Conservation (phyloP, 345 rosid genomes). For the Euclidium syriacum region DNA sequence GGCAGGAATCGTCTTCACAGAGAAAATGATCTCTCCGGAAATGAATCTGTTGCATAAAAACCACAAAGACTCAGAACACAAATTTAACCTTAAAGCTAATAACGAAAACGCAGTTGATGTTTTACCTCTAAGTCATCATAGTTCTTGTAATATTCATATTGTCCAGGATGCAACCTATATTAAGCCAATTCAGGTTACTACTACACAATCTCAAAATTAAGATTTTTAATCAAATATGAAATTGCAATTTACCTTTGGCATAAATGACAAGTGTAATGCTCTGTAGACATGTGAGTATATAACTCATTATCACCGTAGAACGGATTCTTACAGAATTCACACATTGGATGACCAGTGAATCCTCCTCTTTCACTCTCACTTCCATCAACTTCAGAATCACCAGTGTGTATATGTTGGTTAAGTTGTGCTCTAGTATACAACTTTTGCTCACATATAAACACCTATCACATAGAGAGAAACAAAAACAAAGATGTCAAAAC, state of each 20-base stretch:
- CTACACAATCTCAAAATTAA: not conserved
- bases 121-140: constrained; percentile 92
- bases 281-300: constrained; percentile 86
- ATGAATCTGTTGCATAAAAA: constrained; percentile 63
- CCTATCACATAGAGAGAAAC: constrained; percentile 34
- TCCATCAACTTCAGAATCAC: constrained; percentile 96
- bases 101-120: not conserved
- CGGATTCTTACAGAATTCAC: constrained; percentile 82
- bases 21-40: constrained; percentile 83
- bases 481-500: not conserved
- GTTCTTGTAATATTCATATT: constrained; percentile 76
- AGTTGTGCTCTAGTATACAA: constrained; percentile 72
- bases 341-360: constrained; percentile 85
- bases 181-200: not conserved
- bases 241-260: constrained; percentile 73
- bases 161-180: constrained; percentile 88
- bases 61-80: constrained; percentile 3
- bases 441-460: constrained; percentile 93
- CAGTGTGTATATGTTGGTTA: constrained; percentile 78
- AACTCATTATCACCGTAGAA: constrained; percentile 94
- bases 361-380: constrained; percentile 97
- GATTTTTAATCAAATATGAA: not conserved
- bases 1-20: constrained; percentile 95
- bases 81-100: not conserved
- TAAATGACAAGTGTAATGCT: constrained; percentile 85